phyloP scores from a whole-genome alignment of 768 basidiomycete genomes.

The Mycena vulgaris region DNA sequence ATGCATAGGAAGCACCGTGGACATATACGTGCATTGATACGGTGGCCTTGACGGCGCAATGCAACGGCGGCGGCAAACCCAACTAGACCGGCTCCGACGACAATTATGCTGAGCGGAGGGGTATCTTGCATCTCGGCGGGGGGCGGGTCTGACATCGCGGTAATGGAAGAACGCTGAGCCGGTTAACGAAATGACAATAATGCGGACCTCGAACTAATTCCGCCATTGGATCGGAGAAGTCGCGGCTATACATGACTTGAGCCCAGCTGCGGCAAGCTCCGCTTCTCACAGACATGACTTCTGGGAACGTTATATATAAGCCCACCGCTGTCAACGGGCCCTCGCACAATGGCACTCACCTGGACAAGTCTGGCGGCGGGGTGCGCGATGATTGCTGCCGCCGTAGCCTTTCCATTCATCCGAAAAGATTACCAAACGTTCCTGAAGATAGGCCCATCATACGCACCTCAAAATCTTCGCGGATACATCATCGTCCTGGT shows the following conservation, averaged over 20 bases:
- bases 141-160: background rate
- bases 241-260: too few species aligned
- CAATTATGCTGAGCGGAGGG: slow-evolving; percentile 9
- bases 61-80: slow-evolving; percentile 32
- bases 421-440: slow-evolving; percentile 29
- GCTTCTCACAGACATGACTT: too few species aligned
- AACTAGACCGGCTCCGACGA: slow-evolving; percentile 35
- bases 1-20: too few species aligned
- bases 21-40: slow-evolving; percentile 16
- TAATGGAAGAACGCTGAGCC: background rate
- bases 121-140: background rate
- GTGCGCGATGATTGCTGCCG: slow-evolving; percentile 18
- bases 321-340: background rate
- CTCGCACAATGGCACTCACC: slow-evolving; percentile 11
- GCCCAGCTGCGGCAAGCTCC: too few species aligned
- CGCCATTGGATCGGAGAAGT: too few species aligned
- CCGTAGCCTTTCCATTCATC: slow-evolving; percentile 27
- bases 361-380: background rate
- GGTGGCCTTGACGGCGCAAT: slow-evolving; percentile 29
- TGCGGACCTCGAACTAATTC: too few species aligned
- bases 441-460: slow-evolving; percentile 30
- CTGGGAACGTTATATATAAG: too few species aligned
- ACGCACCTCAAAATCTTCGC: slow-evolving; percentile 33
- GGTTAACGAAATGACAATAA: too few species aligned
- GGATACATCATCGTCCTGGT: slow-evolving; percentile 35